Percentiles rank a stretch among this genome's conserved stretches.
Evolutionary conservation across 2,329 filamentous ascomycete genomes (phyloP).

Genomic region (Monosporascus sp.): DNA sequence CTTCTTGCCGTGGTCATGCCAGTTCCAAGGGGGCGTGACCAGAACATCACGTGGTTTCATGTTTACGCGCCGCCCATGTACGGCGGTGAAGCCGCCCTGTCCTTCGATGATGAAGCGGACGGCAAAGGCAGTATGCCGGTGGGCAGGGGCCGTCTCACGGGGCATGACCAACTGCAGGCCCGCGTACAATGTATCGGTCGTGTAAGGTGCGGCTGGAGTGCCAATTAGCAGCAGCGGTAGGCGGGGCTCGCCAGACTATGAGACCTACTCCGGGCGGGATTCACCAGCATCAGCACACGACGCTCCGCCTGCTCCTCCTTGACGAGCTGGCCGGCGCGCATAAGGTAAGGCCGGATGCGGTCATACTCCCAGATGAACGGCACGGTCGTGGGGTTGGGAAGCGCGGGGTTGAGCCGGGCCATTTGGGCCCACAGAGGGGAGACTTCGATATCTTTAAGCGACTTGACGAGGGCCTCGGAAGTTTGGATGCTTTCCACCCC

Average conservation of each 20-base stretch:
- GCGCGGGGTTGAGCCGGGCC: too few relatives aligned
- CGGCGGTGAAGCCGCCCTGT: constrained; percentile 47
- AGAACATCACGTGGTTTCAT: constrained; percentile 50
- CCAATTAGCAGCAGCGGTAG: not conserved
- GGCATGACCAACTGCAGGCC: constrained; percentile 51
- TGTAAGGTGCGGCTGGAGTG: constrained; percentile 40
- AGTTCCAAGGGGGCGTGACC: constrained; percentile 50
- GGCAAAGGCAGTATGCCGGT: constrained; percentile 49
- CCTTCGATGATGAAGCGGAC: constrained; percentile 53
- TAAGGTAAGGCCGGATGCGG: too few relatives aligned
- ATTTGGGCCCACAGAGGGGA: too few relatives aligned
- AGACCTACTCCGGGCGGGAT: constrained; percentile 25
- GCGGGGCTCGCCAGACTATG: too few relatives aligned
- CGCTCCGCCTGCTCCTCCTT: constrained; percentile 31
- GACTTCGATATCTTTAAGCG: too few relatives aligned
- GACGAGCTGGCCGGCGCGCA: constrained; percentile 28
- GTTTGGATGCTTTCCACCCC: too few relatives aligned
- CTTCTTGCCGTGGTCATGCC: constrained; percentile 52
- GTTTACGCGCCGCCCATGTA: constrained; percentile 42
- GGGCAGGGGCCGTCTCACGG: constrained; percentile 45
- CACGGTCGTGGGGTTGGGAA: too few relatives aligned
- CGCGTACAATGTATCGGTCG: constrained; percentile 50
- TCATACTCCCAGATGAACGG: too few relatives aligned
- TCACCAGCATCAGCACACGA: constrained; percentile 32
- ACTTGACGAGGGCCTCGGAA: too few relatives aligned